Base-by-base conservation (phyloP, 345 rosid species). In the Arabidopsis arenosa region DNA sequence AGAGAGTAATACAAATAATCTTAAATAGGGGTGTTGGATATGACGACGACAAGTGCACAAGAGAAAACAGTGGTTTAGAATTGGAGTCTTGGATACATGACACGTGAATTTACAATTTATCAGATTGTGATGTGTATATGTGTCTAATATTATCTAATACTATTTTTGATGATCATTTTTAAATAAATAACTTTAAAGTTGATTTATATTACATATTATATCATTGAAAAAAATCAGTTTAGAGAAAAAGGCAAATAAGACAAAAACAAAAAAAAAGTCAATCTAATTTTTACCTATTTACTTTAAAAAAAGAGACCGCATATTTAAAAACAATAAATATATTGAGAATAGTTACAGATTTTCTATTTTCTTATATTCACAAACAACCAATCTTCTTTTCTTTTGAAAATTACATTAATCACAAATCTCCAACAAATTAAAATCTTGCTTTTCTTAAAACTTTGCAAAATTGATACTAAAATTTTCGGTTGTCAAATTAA, bases 11-110 rank as follows among this genome's bases (percentile, higher is more conserved):
- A 78, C 84, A 76, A 72, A 72, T 69, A 83, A 63, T 82, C 82
- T 78, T 44, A 77, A 86, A 85, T 69, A 83, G 84, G 78, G 90
- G 83, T 87, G 97, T 87, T 88, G 93, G 89, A 81, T 75, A 73
- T 83, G 91, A 84, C 69, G 87, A 88, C 68, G 97, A 91, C 96
- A 93, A 83, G 54, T 80, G 87, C 91, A 76, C 75, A 74, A 84
- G 87, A 86, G 93, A 80, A 75, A 83, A 85, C 78, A 77, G 82
- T 78, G 87, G 80, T 74, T 76, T 75, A 60, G 69, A 47, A 51
- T 59, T 18, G 49, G 58, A 53, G 61, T 59, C 52, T 68, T 66
- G 74, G 63, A 53, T 79, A 53, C 73, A 74, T 15, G 75, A 52
- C 69, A 73, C 69, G 82, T 73, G 73, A 73, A 57, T 67, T 45